Conservation (phyloP, 345 rosid species). For the Pelargonium nanum region DNA sequence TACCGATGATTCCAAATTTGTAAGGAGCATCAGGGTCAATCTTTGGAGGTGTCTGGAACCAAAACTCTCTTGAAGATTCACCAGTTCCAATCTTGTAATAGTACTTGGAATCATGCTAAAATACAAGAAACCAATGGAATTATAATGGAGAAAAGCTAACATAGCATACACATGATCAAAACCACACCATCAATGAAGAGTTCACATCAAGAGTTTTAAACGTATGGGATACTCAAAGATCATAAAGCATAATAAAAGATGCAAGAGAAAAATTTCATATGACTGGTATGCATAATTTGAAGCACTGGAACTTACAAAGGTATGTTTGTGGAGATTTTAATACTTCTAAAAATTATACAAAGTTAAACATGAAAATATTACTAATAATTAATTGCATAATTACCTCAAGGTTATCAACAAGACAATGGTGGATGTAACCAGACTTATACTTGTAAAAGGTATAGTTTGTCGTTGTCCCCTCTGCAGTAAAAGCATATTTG, state of each 20-base stretch:
- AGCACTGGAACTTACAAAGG: not conserved
- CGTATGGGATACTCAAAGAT: not conserved
- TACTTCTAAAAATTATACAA: not conserved
- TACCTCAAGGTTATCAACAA: conserved; percentile 72
- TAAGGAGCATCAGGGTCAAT: conserved; percentile 59
- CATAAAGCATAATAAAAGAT: not conserved
- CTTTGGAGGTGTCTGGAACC: conserved; percentile 77
- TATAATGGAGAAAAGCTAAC: not conserved
- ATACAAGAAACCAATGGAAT: not conserved
- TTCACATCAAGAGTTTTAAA: not conserved
- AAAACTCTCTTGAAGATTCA: conserved; percentile 59
- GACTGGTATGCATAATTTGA: not conserved
- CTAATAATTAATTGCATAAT: conserved; percentile 6
- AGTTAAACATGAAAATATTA: conserved; percentile 1
- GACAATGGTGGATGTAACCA: conserved; percentile 73
- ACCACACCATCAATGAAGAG: not conserved
- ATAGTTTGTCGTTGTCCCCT: conserved; percentile 51
- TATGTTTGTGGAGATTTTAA: not conserved
- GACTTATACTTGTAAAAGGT: conserved; percentile 62
- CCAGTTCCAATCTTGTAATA: conserved; percentile 68
- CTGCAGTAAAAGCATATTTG: conserved; percentile 38
- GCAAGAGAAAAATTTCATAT: not conserved
- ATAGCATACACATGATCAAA: not conserved
- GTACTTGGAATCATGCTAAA: conserved; percentile 72
- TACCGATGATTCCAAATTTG: conserved; percentile 85